Evolutionary conservation across 108 stramenopile species (phyloP).

Genomic region (Nitzschia inconspicua): DNA sequence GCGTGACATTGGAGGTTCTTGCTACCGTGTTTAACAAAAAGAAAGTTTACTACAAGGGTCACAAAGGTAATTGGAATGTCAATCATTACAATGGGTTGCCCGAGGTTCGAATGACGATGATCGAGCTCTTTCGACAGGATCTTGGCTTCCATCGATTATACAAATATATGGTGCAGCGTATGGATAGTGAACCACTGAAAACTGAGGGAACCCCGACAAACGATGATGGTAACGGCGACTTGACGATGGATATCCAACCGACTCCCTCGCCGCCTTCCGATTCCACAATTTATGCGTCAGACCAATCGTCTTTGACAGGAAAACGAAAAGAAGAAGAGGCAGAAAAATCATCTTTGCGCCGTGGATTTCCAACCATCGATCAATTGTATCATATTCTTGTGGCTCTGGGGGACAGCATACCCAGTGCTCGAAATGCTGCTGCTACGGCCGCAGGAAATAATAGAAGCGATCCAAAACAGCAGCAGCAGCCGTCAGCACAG

Average conservation of each 20-base stretch:
- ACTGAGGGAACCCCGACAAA: not conserved
- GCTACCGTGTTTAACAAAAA: constrained; percentile 66
- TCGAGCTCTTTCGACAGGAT: constrained; percentile 47
- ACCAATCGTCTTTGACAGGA: too few species aligned
- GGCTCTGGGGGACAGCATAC: constrained; percentile 21
- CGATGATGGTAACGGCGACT: not conserved
- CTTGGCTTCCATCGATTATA: constrained; percentile 50
- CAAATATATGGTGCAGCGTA: constrained; percentile 43
- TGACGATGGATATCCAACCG: not conserved
- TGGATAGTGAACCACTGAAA: constrained; percentile 11
- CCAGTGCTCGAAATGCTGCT: too few species aligned
- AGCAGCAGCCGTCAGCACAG: not conserved
- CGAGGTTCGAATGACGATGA: constrained; percentile 63
- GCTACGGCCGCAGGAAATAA: constrained; percentile 24
- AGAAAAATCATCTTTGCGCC: too few species aligned
- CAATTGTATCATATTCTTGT: constrained; percentile 25
- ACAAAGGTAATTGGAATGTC: constrained; percentile 55
- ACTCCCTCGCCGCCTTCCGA: not conserved
- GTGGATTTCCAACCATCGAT: constrained; percentile 40
- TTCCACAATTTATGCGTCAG: too few species aligned
- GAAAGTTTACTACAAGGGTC: constrained; percentile 73
- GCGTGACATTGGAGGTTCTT: constrained; percentile 44
- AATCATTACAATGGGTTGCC: constrained; percentile 44
- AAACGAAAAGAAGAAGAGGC: too few species aligned
- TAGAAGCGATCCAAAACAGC: constrained; percentile 11